These are phyloP conservation scores for Taiozyma sp. DNA, from an alignment of 1,139 yeast species.

Conservation along the genomic window DNA sequence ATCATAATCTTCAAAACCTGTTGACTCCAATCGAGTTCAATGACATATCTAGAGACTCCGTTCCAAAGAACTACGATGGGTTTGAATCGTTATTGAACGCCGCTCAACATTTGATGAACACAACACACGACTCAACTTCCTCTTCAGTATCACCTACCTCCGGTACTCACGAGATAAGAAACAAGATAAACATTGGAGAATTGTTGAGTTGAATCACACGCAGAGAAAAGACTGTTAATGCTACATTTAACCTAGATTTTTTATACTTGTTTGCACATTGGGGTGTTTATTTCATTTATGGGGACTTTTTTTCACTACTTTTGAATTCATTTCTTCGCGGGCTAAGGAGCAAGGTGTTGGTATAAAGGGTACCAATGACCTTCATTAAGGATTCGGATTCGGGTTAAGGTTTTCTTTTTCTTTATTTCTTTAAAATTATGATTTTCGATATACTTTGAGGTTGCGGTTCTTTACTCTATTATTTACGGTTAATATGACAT, in stretches of 20 bases:
- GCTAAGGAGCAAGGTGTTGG: background rate
- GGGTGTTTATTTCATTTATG: background rate
- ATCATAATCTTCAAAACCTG: background rate
- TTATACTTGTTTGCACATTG: background rate
- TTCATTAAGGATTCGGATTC: background rate
- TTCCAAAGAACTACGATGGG: constrained; percentile 20
- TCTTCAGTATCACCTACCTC: background rate
- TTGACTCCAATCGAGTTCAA: background rate
- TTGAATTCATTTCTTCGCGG: no score
- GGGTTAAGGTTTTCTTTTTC: background rate
- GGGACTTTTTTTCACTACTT: background rate
- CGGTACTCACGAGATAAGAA: background rate
- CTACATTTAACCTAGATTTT: background rate
- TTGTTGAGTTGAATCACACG: background rate
- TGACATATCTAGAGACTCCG: background rate
- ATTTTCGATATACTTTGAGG: background rate
- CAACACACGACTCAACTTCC: background rate
- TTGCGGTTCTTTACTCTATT: no score
- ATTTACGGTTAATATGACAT: background rate
- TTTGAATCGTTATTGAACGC: constrained; percentile 21
- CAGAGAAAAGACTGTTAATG: background rate
- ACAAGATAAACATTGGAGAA: background rate
- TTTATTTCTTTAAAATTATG: background rate
- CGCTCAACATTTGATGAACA: constrained; percentile 20
- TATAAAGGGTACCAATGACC: background rate